Evolutionary conservation across 345 rosid genomes (phyloP).

Genomic region (Eucalyptus leucophloia): DNA sequence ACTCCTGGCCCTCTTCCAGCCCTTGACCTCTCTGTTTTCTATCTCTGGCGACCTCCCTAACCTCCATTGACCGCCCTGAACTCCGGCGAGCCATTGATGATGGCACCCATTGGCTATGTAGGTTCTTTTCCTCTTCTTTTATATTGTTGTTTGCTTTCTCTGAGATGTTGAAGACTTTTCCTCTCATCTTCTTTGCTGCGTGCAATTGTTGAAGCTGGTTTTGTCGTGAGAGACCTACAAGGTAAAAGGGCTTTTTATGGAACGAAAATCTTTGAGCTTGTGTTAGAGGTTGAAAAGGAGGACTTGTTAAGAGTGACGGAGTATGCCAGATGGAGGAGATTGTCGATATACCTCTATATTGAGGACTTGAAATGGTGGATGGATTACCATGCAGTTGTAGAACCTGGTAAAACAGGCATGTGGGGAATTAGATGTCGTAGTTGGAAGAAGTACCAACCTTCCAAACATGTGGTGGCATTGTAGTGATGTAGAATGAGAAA

Average conservation of each 20-base stretch:
- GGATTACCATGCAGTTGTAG: not conserved
- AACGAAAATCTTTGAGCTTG: not conserved
- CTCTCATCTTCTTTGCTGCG: too few species aligned
- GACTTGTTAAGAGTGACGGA: not conserved
- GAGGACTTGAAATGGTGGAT: not conserved
- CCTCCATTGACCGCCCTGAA: not conserved
- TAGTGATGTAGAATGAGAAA: not conserved
- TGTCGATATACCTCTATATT: not conserved
- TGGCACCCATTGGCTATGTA: not conserved
- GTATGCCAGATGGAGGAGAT: not conserved
- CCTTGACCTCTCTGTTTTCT: too few species aligned
- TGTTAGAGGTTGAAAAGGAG: not conserved
- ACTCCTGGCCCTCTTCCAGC: too few species aligned
- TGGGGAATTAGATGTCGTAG: not conserved
- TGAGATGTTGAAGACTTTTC: too few species aligned
- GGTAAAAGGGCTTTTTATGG: not conserved
- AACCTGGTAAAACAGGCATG: not conserved
- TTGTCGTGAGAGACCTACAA: not conserved
- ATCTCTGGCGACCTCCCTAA: not conserved
- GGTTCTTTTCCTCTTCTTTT: not conserved
- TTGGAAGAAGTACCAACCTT: not conserved
- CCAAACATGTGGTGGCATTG: not conserved
- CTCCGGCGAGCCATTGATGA: not conserved
- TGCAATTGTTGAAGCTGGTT: not conserved
- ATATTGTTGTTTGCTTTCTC: not conserved